These are phyloP conservation scores for Polytrichum commune DNA, from an alignment of 225 moss, liverwort and hornwort species.

Conservation along the genomic window DNA sequence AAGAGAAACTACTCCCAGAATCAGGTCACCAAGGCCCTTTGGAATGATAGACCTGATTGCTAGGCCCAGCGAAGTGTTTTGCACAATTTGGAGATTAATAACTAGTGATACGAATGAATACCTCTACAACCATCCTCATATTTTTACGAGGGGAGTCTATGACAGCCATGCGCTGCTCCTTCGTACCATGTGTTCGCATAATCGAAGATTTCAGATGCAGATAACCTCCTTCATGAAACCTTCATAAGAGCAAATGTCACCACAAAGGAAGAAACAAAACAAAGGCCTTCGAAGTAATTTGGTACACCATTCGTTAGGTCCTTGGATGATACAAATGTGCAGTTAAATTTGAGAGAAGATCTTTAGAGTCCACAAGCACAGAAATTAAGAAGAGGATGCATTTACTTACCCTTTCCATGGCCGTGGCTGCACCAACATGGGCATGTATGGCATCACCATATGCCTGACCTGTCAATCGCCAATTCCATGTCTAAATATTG, in stretches of 20 bases:
- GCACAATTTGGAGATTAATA: too few relatives aligned
- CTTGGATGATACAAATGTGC: too few relatives aligned
- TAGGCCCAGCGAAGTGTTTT: too few relatives aligned
- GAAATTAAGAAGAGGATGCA: background rate
- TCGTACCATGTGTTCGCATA: conserved; percentile 54
- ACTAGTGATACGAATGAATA: conserved; percentile 14
- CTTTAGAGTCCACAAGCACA: too few relatives aligned
- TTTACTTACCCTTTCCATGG: conserved; percentile 68
- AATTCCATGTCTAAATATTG: background rate
- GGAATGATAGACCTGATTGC: too few relatives aligned
- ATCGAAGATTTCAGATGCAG: conserved; percentile 44
- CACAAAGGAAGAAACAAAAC: too few relatives aligned
- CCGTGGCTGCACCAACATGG: conserved; percentile 76
- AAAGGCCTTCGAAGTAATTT: too few relatives aligned
- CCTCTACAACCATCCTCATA: conserved; percentile 41
- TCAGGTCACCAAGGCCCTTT: too few relatives aligned
- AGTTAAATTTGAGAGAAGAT: too few relatives aligned
- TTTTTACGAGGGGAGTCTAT: conserved; percentile 38
- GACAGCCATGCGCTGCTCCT: conserved; percentile 43
- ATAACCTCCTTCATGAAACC: conserved; percentile 53
- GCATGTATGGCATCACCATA: conserved; percentile 93
- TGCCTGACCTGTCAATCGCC: conserved; percentile 53
- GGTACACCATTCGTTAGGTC: too few relatives aligned
- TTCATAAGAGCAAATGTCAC: conserved; percentile 6
- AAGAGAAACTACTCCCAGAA: too few relatives aligned